Evolutionary conservation across 2,329 filamentous ascomycete genomes (phyloP), one percentile per base, ranked within the genome.

Genomic region (Colletotrichum salicis): DNA sequence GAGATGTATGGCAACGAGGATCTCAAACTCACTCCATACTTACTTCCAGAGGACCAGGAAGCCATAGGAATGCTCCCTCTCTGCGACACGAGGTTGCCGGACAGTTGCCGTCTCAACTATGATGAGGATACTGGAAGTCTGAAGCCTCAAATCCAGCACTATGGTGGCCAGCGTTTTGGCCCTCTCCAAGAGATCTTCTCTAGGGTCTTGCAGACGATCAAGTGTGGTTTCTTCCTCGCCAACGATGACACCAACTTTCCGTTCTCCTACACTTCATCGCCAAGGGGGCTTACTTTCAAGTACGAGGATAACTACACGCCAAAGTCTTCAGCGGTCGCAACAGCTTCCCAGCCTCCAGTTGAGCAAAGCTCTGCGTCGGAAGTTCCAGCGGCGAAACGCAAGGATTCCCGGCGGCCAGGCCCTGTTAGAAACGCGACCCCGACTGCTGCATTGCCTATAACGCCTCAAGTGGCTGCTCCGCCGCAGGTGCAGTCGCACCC

Each of bases 1-100:
- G 83, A 86, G 52, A 79, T 83, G 11, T 84, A 85, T 71, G 80
- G 82, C 15, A 78, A 78, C 35, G 80, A 81, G 19, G 79, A 81
- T 12, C 76, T 83, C 19, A 82, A 79, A 10, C 75, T 82, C 10
- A 85, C 82, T 55, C 82, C 82, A 15, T 90, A 89, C 76, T 79
- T 89, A 24, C 82, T 90, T 1, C 75, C 81, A 0, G 88, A 90
- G 76, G 88, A 90, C 68, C 74, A 86, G 68, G 81, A 86, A 70
- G 80, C 83, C 19, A 77, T 84, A 13, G 86, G 86, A 4, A 76
- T 87, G 35, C 79, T 80, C 19, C 82, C 85, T 3, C 78, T 88
- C 22, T 80, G 81, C 55, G 79, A 81, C 24, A 77, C 81, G 1
- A 71, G 76, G 11, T 77, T 87, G 5, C 82, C 83, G 1, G 74